Evolutionary conservation across 176 grass and related monocot genomes (phyloP).

Genomic region (Cenchrus purpureus): DNA sequence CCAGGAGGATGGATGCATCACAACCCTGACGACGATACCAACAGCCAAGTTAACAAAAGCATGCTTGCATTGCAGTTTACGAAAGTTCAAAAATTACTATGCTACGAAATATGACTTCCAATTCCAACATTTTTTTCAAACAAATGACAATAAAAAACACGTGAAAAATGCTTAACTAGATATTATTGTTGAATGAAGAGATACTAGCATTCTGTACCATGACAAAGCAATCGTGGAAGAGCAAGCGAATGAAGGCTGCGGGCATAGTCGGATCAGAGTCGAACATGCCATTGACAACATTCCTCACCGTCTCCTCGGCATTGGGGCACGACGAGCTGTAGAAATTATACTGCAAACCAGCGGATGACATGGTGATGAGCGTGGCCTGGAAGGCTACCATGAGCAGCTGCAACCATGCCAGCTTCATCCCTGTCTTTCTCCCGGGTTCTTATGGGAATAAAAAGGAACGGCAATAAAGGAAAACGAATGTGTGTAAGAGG

Average conservation of each 20-base stretch:
- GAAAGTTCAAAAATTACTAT: neutral
- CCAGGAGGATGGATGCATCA: conserved; percentile 53
- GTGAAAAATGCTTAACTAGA: neutral
- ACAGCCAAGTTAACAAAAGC: neutral
- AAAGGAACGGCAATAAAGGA: neutral
- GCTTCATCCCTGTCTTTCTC: neutral
- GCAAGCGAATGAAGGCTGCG: conserved; percentile 44
- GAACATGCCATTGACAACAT: conserved; percentile 18
- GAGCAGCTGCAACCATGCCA: conserved; percentile 20
- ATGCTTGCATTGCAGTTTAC: neutral
- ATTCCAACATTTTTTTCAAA: neutral
- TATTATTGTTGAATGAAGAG: neutral
- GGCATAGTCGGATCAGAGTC: conserved; percentile 21
- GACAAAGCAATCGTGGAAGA: conserved; percentile 68
- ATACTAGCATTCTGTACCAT: conserved; percentile 15
- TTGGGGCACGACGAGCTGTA: conserved; percentile 47
- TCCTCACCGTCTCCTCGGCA: conserved; percentile 45
- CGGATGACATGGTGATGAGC: conserved; percentile 22
- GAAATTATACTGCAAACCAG: conserved; percentile 41
- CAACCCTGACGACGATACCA: conserved; percentile 37
- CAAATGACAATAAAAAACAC: neutral
- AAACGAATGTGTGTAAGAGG: neutral
- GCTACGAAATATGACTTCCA: neutral
- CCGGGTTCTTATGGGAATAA: neutral
- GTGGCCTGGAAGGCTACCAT: conserved; percentile 29